Evolutionary conservation across 192 early-diverging fungal species (phyloP).

Genomic region (Coemansia furcata): DNA sequence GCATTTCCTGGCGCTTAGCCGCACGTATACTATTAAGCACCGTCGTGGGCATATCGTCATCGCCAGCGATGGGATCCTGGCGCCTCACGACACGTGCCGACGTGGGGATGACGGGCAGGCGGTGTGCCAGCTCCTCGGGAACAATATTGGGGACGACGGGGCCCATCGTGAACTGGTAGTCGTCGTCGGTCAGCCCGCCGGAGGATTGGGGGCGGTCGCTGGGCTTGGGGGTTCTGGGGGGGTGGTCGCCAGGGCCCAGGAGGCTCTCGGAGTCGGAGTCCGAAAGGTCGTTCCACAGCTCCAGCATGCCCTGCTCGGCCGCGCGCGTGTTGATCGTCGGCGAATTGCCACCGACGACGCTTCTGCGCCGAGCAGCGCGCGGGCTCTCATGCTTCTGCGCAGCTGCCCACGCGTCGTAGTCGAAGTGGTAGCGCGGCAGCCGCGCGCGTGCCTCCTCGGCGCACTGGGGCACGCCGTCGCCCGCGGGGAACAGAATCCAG

Average conservation of each 20-base stretch:
- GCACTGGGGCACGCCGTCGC: slow-evolving; percentile 30
- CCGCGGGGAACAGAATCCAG: slow-evolving; percentile 26
- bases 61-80: neutral
- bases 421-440: slow-evolving; percentile 28
- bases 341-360: slow-evolving; percentile 16
- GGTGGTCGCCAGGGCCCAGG: neutral
- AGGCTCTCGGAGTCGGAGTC: slow-evolving; percentile 21
- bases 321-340: slow-evolving; percentile 46
- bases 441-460: slow-evolving; percentile 36
- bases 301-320: slow-evolving; percentile 47
- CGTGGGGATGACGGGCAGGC: slow-evolving; percentile 22
- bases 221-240: neutral
- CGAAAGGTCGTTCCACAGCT: slow-evolving; percentile 37
- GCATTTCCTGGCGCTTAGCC: slow-evolving; percentile 17
- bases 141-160: slow-evolving; percentile 43
- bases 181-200: slow-evolving; percentile 18
- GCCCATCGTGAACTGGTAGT: slow-evolving; percentile 55
- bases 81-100: slow-evolving; percentile 14
- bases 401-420: slow-evolving; percentile 17
- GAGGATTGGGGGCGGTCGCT: neutral
- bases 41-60: slow-evolving; percentile 34
- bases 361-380: slow-evolving; percentile 10
- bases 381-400: neutral
- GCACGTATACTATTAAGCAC: slow-evolving; percentile 38
- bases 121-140: slow-evolving; percentile 6